phyloP scores from a whole-genome alignment of 257 asterid genomes.

The Linderniella brevidens region DNA sequence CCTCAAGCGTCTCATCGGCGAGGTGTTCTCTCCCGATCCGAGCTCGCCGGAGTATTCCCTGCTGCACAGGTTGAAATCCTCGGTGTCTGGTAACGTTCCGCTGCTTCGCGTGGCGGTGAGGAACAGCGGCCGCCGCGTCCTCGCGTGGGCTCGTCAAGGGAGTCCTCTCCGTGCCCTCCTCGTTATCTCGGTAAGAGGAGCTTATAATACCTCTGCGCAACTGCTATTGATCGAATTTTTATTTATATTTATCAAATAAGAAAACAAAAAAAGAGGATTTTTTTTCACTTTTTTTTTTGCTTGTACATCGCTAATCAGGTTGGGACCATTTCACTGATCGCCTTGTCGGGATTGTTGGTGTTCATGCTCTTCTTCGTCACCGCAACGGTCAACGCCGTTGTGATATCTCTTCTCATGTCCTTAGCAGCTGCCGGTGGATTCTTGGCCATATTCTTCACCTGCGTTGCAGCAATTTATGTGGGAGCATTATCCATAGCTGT shows the following conservation, averaged over 20 bases:
- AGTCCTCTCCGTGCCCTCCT: slow-evolving; percentile 53
- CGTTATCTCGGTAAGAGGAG: slow-evolving; percentile 36
- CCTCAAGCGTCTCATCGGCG: slow-evolving; percentile 33
- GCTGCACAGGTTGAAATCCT: slow-evolving; percentile 30
- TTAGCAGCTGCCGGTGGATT: slow-evolving; percentile 85
- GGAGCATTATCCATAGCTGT: slow-evolving; percentile 44
- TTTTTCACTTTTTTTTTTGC: too few relatives aligned
- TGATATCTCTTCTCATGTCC: slow-evolving; percentile 58
- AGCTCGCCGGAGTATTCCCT: slow-evolving; percentile 16
- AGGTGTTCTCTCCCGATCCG: slow-evolving; percentile 31
- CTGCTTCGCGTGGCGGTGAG: slow-evolving; percentile 46
- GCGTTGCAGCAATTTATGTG: slow-evolving; percentile 47
- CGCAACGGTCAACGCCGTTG: slow-evolving; percentile 62
- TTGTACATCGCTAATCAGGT: slow-evolving; percentile 19
- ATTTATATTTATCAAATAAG: neutral
- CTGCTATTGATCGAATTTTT: neutral
- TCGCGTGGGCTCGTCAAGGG: slow-evolving; percentile 67
- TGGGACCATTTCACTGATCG: slow-evolving; percentile 45
- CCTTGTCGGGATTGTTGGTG: slow-evolving; percentile 44
- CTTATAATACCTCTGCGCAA: slow-evolving; percentile 12
- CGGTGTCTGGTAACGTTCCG: slow-evolving; percentile 35
- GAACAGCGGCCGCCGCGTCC: slow-evolving; percentile 33
- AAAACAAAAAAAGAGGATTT: too few relatives aligned
- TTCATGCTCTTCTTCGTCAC: slow-evolving; percentile 56
- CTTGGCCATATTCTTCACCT: slow-evolving; percentile 68